Conservation (phyloP, 345 rosid genomes). For the Citrus cavaleriei region DNA sequence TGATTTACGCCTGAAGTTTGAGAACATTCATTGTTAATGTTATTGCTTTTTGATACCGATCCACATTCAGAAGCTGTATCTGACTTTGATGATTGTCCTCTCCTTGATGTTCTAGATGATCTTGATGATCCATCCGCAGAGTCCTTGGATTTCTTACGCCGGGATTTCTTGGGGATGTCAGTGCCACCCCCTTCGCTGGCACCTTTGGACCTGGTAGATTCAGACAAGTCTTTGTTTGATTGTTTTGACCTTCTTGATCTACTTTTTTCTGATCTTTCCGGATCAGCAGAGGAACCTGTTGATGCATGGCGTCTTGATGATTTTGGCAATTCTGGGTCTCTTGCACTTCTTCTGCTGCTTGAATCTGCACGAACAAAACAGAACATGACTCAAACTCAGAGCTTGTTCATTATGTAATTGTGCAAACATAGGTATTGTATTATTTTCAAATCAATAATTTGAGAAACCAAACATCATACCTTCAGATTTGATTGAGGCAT, state of each 20-base stretch:
- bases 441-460: background rate
- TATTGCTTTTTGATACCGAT: conserved; percentile 23
- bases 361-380: conserved; percentile 12
- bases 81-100: conserved; percentile 6
- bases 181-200: conserved; percentile 18
- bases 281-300: conserved; percentile 14
- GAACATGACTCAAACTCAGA: no score
- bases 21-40: background rate
- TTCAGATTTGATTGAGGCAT: conserved; percentile 37
- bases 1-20: conserved; percentile 5
- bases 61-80: conserved; percentile 38
- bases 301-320: conserved; percentile 42
- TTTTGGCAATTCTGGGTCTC: conserved; percentile 30
- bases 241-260: conserved; percentile 41
- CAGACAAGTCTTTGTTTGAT: conserved; percentile 19
- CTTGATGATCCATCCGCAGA: conserved; percentile 27
- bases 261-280: conserved; percentile 45
- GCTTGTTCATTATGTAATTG: no score
- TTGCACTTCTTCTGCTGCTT: conserved; percentile 15
- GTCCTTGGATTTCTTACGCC: conserved; percentile 55
- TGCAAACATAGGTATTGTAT: background rate
- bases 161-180: conserved; percentile 40
- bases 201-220: conserved; percentile 24
- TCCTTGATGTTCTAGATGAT: conserved; percentile 25
- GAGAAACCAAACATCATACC: conserved; percentile 21